These are phyloP conservation scores for Vaccinium corymbosum DNA, from an alignment of 148 eudicot species.

Conservation along the genomic window DNA sequence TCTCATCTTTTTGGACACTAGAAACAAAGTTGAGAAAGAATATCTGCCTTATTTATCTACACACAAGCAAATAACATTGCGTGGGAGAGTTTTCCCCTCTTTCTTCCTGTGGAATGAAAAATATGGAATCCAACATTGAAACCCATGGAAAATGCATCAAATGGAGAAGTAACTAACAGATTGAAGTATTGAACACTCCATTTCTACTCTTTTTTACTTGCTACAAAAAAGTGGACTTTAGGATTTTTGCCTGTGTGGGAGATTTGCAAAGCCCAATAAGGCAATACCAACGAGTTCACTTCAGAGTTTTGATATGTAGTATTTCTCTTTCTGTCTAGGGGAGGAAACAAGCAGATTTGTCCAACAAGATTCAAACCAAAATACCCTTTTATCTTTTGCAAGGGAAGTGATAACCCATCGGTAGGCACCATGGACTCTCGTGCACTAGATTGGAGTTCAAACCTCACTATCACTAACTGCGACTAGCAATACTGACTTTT, in stretches of 20 bases:
- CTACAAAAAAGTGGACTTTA: not conserved
- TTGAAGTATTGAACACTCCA: not conserved
- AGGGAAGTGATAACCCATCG: no score
- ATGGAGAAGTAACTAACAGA: not conserved
- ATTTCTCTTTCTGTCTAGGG: not conserved
- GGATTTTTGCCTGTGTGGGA: not conserved
- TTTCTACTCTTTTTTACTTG: not conserved
- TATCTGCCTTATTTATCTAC: not conserved
- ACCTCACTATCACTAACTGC: no score
- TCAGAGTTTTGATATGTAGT: not conserved
- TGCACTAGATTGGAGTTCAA: no score
- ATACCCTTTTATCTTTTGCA: no score
- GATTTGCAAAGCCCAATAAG: not conserved
- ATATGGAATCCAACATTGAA: not conserved
- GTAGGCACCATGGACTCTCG: no score
- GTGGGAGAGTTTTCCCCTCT: not conserved
- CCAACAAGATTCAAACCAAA: not conserved
- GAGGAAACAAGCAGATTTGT: not conserved
- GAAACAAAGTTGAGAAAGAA: not conserved
- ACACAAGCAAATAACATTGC: not conserved
- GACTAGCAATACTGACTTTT: no score
- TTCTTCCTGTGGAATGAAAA: not conserved
- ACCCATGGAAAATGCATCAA: not conserved
- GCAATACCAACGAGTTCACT: not conserved
- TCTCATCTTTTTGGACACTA: not conserved